A percentile compares a stretch with the other conserved stretches of the same genome.
phyloP scores from a whole-genome alignment of 2,329 filamentous ascomycete species.

The Pseudocercospora pini-densiflorae region DNA sequence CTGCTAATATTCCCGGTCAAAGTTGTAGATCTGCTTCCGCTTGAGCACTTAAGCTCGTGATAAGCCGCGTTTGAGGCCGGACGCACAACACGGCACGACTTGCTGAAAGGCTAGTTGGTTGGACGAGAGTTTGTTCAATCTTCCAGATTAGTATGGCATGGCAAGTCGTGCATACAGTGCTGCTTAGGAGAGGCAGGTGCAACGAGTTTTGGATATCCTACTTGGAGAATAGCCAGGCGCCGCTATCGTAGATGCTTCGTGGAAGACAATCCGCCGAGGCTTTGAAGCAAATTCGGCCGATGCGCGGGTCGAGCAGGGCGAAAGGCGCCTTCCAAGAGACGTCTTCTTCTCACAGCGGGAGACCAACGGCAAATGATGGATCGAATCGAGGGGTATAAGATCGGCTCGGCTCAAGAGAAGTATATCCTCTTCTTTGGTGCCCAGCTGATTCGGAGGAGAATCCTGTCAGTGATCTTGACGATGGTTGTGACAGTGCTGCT shows the following conservation, averaged over 20 bases:
- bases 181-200: background rate
- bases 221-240: background rate
- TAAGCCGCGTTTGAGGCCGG: background rate
- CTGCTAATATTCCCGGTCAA: conserved; percentile 11
- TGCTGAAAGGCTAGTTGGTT: background rate
- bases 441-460: background rate
- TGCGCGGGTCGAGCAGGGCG: background rate
- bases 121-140: background rate
- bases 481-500: background rate
- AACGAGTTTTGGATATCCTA: background rate
- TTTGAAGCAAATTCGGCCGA: conserved; percentile 2
- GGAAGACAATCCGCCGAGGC: background rate
- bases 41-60: conserved; percentile 8
- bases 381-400: background rate
- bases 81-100: conserved; percentile 1
- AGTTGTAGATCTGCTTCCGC: conserved; percentile 14
- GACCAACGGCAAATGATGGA: conserved; percentile 1
- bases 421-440: background rate
- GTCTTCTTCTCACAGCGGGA: conserved; percentile 2
- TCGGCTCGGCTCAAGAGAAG: background rate
- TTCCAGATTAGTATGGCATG: background rate
- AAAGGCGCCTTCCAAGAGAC: background rate
- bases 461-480: background rate
- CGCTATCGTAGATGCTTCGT: background rate
- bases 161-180: background rate